These are phyloP conservation scores for Malus hybrid DNA, from an alignment of 331 rosid genomes.

Conservation along the genomic window DNA sequence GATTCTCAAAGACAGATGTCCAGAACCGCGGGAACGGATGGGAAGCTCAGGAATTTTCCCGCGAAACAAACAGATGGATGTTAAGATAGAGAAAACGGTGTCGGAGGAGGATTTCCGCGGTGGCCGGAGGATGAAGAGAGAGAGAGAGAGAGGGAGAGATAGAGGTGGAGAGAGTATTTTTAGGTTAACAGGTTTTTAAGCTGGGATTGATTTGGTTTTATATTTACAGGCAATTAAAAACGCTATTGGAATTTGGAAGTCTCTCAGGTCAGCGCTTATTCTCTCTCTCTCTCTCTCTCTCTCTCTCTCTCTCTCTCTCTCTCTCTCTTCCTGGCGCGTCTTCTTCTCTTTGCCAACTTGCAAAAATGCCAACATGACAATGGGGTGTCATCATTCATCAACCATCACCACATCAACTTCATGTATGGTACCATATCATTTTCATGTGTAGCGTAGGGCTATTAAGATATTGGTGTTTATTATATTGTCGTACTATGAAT, in stretches of 20 bases:
- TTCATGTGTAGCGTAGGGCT: background rate
- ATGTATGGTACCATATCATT: background rate
- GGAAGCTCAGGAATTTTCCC: background rate
- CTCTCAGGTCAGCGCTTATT: no score
- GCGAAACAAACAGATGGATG: background rate
- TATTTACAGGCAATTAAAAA: background rate
- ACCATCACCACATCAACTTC: background rate
- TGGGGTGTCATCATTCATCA: background rate
- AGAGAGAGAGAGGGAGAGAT: background rate
- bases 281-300: no score
- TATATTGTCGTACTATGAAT: no score
- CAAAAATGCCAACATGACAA: background rate
- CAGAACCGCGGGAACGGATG: slow-evolving; percentile 2
- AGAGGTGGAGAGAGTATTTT: background rate
- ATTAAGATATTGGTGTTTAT: no score
- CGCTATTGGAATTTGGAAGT: background rate
- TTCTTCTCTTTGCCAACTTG: background rate
- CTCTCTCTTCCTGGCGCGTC: background rate
- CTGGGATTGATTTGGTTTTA: background rate
- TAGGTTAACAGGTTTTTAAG: background rate
- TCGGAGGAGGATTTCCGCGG: slow-evolving; percentile 9
- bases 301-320: no score
- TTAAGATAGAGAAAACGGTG: background rate
- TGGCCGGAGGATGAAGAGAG: slow-evolving; percentile 1
- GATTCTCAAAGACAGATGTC: background rate